These are phyloP conservation scores for Mycena leptocephala DNA, from an alignment of 768 basidiomycete genomes.

Conservation along the genomic window DNA sequence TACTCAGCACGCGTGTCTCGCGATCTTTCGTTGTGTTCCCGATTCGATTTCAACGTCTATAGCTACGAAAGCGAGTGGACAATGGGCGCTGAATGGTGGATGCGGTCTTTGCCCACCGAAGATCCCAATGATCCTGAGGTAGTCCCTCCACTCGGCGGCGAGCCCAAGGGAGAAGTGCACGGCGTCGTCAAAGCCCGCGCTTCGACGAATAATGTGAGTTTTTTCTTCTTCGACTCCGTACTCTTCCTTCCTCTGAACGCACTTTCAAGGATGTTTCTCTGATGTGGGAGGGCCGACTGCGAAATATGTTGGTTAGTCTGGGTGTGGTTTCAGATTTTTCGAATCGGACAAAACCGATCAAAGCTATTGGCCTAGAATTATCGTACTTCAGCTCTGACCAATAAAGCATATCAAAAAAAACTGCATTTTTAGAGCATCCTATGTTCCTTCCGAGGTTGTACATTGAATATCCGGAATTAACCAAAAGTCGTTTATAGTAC, in stretches of 20 bases:
- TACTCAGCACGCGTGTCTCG: slow-evolving; percentile 92
- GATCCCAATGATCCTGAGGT: slow-evolving; percentile 38
- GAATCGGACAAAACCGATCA: slow-evolving; percentile 88
- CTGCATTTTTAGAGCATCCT: background rate
- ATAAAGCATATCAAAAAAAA: slow-evolving; percentile 7
- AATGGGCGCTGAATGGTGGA: slow-evolving; percentile 97
- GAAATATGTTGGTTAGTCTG: slow-evolving; percentile 90
- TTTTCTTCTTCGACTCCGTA: background rate
- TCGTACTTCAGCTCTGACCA: slow-evolving; percentile 87
- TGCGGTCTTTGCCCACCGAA: slow-evolving; percentile 69
- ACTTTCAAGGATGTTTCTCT: slow-evolving; percentile 79
- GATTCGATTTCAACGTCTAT: slow-evolving; percentile 97
- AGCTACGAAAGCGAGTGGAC: slow-evolving; percentile 98
- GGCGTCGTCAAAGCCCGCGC: slow-evolving; percentile 93
- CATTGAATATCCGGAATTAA: slow-evolving; percentile 26
- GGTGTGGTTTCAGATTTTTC: slow-evolving; percentile 95
- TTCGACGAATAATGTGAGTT: slow-evolving; percentile 89
- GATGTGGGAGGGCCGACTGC: slow-evolving; percentile 94
- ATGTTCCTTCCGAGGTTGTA: slow-evolving; percentile 15
- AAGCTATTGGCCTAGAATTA: slow-evolving; percentile 91
- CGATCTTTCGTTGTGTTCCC: slow-evolving; percentile 89
- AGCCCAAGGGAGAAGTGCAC: slow-evolving; percentile 61
- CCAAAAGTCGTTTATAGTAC: slow-evolving; percentile 13
- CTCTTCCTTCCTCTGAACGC: slow-evolving; percentile 45
- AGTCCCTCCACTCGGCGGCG: slow-evolving; percentile 27